phyloP scores from a whole-genome alignment of 1,284 basidiomycete genomes.

The Pseudozyma sp. region DNA sequence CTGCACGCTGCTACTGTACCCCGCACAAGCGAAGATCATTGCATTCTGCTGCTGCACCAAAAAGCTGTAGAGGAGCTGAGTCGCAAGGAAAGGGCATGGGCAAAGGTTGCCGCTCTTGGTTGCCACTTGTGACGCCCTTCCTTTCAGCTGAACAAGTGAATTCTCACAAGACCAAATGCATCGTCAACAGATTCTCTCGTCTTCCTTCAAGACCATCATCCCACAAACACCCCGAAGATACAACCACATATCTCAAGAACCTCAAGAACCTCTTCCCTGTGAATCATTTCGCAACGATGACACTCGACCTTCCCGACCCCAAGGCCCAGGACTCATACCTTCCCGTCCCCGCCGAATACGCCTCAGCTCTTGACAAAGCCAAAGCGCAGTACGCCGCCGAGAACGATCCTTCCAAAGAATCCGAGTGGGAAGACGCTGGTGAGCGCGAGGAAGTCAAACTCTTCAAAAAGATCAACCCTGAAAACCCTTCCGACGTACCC shows the following conservation, averaged over 20 bases:
- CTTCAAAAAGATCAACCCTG: conserved; percentile 56
- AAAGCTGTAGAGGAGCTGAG: too few relatives aligned
- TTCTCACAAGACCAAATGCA: too few relatives aligned
- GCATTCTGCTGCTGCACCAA: too few relatives aligned
- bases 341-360: conserved; percentile 49
- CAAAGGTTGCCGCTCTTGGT: too few relatives aligned
- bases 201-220: too few relatives aligned
- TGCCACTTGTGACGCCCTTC: too few relatives aligned
- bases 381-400: conserved; percentile 36
- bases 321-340: conserved; percentile 38
- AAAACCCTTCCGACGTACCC: conserved; percentile 57
- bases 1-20: too few relatives aligned
- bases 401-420: conserved; percentile 44
- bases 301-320: conserved; percentile 52
- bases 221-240: background rate
- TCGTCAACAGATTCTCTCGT: too few relatives aligned
- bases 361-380: conserved; percentile 52
- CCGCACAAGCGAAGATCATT: too few relatives aligned
- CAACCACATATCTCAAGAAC: background rate
- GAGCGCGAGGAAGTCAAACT: conserved; percentile 59
- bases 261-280: background rate
- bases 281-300: conserved; percentile 40
- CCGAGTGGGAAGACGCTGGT: conserved; percentile 60
- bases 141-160: too few relatives aligned
- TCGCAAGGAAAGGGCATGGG: too few relatives aligned